phyloP scores from a whole-genome alignment of 202 grass and related monocot genomes.

The Brachypodium distachyon region DNA sequence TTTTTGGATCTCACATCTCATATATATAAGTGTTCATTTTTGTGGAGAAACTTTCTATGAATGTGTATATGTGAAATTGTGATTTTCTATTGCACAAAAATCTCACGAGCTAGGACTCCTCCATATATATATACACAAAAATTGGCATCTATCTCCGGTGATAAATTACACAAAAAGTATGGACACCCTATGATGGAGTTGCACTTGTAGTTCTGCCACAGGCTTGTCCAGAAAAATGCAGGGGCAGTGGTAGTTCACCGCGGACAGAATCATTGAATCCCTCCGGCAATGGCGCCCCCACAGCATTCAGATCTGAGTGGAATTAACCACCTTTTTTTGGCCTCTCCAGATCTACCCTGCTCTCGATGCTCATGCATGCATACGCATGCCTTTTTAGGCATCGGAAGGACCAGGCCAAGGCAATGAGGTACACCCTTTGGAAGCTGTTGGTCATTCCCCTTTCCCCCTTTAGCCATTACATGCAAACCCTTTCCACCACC shows the following conservation, averaged over 20 bases:
- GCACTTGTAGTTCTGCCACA: conserved; percentile 20
- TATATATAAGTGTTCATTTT: too few relatives aligned
- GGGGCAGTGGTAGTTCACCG: conserved; percentile 1
- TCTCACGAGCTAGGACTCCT: not conserved
- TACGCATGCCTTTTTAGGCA: conserved; percentile 29
- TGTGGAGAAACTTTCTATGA: too few relatives aligned
- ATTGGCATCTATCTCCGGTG: not conserved
- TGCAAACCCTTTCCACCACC: not conserved
- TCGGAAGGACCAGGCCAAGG: conserved; percentile 19
- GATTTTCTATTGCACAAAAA: not conserved
- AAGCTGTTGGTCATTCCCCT: conserved; percentile 10
- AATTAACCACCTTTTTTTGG: conserved; percentile 22
- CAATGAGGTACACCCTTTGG: conserved; percentile 26
- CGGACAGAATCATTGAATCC: conserved; percentile 45
- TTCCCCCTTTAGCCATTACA: conserved; percentile 23
- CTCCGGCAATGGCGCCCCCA: conserved; percentile 5
- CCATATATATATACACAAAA: too few relatives aligned
- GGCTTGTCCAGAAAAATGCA: conserved; percentile 10
- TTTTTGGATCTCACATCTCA: too few relatives aligned
- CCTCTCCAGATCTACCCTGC: conserved; percentile 29
- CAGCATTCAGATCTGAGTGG: conserved; percentile 31
- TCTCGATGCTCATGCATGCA: conserved; percentile 12
- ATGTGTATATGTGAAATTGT: too few relatives aligned
- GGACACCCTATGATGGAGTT: not conserved
- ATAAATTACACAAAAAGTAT: not conserved